Evolutionary conservation across 2,329 filamentous ascomycete species (phyloP).

Genomic region (Paraphoma chrysanthemicola): DNA sequence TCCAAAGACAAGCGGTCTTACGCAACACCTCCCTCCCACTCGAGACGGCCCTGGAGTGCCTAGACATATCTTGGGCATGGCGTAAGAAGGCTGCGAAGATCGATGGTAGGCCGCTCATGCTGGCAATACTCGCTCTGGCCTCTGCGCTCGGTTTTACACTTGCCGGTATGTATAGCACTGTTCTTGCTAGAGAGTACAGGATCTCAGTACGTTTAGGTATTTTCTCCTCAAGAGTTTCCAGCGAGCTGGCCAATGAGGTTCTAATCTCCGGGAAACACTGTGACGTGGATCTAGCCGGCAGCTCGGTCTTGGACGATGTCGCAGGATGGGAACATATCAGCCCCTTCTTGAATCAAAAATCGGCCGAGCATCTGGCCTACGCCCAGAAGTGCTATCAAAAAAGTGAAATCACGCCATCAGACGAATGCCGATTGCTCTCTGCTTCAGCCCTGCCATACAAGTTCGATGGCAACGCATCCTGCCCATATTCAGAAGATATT

Average conservation of each 20-base stretch:
- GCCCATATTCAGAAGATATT: background rate
- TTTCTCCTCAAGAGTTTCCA: conserved; percentile 43
- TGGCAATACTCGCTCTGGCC: background rate
- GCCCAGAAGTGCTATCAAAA: too few species aligned
- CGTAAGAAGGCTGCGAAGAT: too few species aligned
- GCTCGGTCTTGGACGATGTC: background rate
- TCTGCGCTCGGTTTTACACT: too few species aligned
- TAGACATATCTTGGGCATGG: too few species aligned
- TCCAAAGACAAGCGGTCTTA: conserved; percentile 44
- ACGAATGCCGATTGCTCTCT: too few species aligned
- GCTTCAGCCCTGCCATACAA: too few species aligned
- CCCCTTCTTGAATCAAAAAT: background rate
- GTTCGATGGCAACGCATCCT: background rate
- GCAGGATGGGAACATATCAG: background rate
- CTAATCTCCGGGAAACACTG: conserved; percentile 27
- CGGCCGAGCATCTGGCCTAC: too few species aligned
- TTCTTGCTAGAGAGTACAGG: too few species aligned
- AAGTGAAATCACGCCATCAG: too few species aligned
- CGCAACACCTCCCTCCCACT: conserved; percentile 32
- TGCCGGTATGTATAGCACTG: too few species aligned
- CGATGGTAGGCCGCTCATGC: conserved; percentile 3
- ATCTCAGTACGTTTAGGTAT: background rate
- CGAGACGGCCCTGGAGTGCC: conserved; percentile 2
- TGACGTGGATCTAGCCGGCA: background rate
- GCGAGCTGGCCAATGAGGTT: conserved; percentile 37